Base-by-base conservation (phyloP, 192 early-diverging fungal species). In the Umbelopsis sp. region DNA sequence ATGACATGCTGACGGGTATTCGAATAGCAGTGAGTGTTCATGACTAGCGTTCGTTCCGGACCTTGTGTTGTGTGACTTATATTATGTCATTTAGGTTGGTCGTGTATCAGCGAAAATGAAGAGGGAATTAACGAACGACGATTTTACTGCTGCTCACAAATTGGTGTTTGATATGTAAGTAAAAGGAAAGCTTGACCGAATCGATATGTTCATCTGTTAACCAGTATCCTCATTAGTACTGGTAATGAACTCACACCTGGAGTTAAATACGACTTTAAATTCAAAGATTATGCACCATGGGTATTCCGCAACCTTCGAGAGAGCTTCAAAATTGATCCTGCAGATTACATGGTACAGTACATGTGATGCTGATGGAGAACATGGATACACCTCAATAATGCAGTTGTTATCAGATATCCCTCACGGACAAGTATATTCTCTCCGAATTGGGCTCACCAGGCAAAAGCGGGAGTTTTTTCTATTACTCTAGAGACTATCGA, bases 251-350 rank as follows among this genome's bases (percentile, higher is more conserved):
- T 98, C 78, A 96, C 94, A n/a, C 94, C 98, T 16, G 91, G 91
- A 12, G 91, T 94, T 18, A 88, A 90, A 64, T 98, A 98, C 82
- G 96, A 98, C 74, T 99, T 98, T 78, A 98, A 98, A 82, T 99
- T 98, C 80, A 99, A 99, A 76, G 98, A 99, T 79, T 98, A 98
- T 73, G 93, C 95, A 12, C 98, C 97, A 2, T 97, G 95, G 95
- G 94, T 97, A 9, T 99, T 99, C 76, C 90, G 95, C 33, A 80
- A 87, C 72, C 87, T 99, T 67, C 84, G 98, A 45, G 92, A 96
- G 64, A 85, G 84, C 8, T 97, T 97, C 79, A 84, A 90, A 33
- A 90, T 98, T 33, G 93, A 97, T 77, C 85, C 96, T 18, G 90
- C 91, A 22, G 96, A 99, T 69, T 99, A 99, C 75, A 77, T 98